Evolutionary conservation across 352 stramenopile species (phyloP).

Genomic region (Globisporangium cederbergense): DNA sequence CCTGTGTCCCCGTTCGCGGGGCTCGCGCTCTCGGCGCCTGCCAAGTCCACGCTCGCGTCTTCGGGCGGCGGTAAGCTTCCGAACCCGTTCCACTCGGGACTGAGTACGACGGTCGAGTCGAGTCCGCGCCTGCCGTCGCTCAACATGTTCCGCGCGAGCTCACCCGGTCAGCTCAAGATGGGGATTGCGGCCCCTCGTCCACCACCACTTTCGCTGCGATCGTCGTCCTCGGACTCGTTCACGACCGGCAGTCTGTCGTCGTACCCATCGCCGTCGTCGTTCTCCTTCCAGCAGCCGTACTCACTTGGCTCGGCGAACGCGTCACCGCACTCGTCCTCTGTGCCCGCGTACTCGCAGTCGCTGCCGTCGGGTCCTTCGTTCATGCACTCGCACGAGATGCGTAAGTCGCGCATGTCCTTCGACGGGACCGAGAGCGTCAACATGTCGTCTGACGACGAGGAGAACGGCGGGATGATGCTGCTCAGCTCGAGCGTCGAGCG

Average conservation of each 20-base stretch:
- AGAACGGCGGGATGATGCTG: constrained; percentile 54
- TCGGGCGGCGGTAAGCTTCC: constrained; percentile 26
- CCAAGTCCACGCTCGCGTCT: constrained; percentile 33
- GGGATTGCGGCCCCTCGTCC: constrained; percentile 52
- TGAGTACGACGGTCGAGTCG: constrained; percentile 49
- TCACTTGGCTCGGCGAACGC: constrained; percentile 23
- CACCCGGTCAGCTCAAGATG: constrained; percentile 56
- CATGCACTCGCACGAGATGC: constrained; percentile 39
- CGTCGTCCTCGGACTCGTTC: constrained; percentile 52
- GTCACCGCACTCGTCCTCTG: constrained; percentile 21
- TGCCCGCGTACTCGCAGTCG: constrained; percentile 64
- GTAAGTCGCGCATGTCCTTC: constrained; percentile 55
- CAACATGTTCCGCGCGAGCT: constrained; percentile 65
- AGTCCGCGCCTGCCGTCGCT: constrained; percentile 67
- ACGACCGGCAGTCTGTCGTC: constrained; percentile 31
- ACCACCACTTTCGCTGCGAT: constrained; percentile 53
- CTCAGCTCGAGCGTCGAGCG: constrained; percentile 70
- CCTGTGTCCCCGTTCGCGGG: constrained; percentile 70
- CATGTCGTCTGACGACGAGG: constrained; percentile 70
- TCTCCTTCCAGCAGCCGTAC: constrained; percentile 39
- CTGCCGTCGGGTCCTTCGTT: constrained; percentile 65
- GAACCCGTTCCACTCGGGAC: constrained; percentile 47
- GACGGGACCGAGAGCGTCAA: constrained; percentile 54
- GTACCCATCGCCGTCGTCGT: constrained; percentile 26
- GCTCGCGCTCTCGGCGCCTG: constrained; percentile 63